Evolutionary conservation across 306 rosid species (phyloP), one percentile per base, ranked within the genome.

Genomic region (Quillaja saponaria): DNA sequence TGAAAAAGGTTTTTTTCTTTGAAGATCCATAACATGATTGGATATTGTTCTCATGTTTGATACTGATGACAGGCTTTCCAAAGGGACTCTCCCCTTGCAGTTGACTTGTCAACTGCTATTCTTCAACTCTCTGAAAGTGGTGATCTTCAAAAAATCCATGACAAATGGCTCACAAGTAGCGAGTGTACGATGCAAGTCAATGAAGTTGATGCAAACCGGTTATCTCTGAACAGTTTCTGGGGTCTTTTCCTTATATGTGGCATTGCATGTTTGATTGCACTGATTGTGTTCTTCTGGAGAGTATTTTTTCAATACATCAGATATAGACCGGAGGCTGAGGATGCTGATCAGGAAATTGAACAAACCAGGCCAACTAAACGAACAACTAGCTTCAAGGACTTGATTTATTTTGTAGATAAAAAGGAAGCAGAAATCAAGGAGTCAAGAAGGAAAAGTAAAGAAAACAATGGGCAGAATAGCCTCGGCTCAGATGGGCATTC

Each of bases 11-110:
- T 31, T 25, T 1, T 4, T 25, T 18, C 47, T 16, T 7, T 3
- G 38, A 34, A 35, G 48, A 17, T 31, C 16, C 15, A 25, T 15
- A 13, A 15, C 34, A 50, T 1, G 33, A 16, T 47, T 19, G 38
- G 25, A 34, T 19, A 50, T 61, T 25, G 21, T 40, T 58, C 63
- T 66, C 31, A 49, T 35, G 44, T 37, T 64, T 63, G 52, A 34
- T 52, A 56, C 13, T 49, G 52, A 68, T 56, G 35, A 45, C 80
- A 85, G 96, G 96, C 95, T 49, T 87, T 90, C 69, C 96, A 80
- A 71, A 84, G 94, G 83, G 97, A 90, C 78, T 87, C 94, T 77
- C 96, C 96, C 51, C 89, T 90, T 18, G 94, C 97, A 10, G 82
- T 78, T 11, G 97, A 90, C 68, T 20, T 90, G 58, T 90, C 97